Conservation (phyloP, 2,329 filamentous ascomycete genomes). For the Lasiodiplodia sp. region DNA sequence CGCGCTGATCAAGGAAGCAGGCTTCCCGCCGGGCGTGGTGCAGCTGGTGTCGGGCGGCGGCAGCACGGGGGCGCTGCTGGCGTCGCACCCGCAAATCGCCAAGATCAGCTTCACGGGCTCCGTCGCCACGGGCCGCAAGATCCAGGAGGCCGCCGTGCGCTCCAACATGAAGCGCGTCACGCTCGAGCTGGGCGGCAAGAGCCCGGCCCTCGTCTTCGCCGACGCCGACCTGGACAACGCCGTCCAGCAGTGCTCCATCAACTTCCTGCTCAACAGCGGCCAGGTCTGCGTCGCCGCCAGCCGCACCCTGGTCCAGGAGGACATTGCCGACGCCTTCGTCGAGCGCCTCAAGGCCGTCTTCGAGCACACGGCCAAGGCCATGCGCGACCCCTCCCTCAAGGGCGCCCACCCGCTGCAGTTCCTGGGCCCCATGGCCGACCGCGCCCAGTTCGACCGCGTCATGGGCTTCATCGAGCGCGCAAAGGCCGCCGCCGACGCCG, state of each 20-base stretch:
- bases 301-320: constrained; percentile 41
- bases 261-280: constrained; percentile 39
- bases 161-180: constrained; percentile 55
- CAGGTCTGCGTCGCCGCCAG: constrained; percentile 40
- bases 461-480: constrained; percentile 46
- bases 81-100: constrained; percentile 50
- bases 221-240: constrained; percentile 59
- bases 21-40: constrained; percentile 51
- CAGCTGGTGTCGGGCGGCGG: constrained; percentile 42
- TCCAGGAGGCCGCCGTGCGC: constrained; percentile 46
- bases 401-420: constrained; percentile 33
- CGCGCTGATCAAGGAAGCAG: constrained; percentile 43
- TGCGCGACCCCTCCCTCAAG: constrained; percentile 31
- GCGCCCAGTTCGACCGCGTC: constrained; percentile 45
- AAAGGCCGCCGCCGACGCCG: constrained; percentile 37
- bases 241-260: constrained; percentile 35
- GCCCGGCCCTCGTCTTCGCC: constrained; percentile 55
- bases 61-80: constrained; percentile 41
- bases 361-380: constrained; percentile 34
- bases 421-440: constrained; percentile 42
- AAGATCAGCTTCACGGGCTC: constrained; percentile 53
- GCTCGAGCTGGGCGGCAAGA: constrained; percentile 57
- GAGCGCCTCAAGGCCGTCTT: constrained; percentile 39
- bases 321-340: constrained; percentile 41
- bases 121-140: constrained; percentile 44